Evolutionary conservation across 2,329 filamentous ascomycete genomes (phyloP).

Genomic region (Monosporascus sp.): DNA sequence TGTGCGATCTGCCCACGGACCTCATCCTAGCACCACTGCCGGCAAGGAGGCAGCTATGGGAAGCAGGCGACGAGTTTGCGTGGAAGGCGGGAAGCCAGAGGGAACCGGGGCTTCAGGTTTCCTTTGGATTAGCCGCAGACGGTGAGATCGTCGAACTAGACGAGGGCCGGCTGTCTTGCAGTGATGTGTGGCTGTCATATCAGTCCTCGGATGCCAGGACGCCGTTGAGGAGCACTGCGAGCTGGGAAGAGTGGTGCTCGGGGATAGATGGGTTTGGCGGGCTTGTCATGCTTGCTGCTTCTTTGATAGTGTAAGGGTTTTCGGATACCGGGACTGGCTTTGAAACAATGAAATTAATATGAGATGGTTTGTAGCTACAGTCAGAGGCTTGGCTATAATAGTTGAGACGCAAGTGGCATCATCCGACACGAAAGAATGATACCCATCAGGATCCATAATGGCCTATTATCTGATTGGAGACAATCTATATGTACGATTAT

Average conservation of each 20-base stretch:
- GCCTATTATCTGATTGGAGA: no score
- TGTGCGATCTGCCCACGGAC: constrained; percentile 29
- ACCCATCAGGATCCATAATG: no score
- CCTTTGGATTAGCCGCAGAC: constrained; percentile 25
- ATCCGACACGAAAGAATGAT: no score
- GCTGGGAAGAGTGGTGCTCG: constrained; percentile 40
- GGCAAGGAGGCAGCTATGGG: constrained; percentile 37
- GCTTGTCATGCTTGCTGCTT: constrained; percentile 41
- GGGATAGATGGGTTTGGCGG: constrained; percentile 40
- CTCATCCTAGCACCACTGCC: constrained; percentile 38
- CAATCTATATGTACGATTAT: no score
- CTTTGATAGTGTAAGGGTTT: constrained; percentile 8
- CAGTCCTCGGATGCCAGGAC: constrained; percentile 7
- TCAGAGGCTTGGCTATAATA: no score
- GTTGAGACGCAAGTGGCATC: no score
- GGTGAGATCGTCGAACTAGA: constrained; percentile 29
- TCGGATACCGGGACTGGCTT: no score
- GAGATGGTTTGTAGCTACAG: no score
- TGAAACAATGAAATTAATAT: no score
- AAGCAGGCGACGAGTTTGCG: constrained; percentile 28
- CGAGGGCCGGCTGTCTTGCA: constrained; percentile 17
- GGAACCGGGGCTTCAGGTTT: constrained; percentile 13
- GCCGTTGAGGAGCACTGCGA: constrained; percentile 14
- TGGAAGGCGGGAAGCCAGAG: constrained; percentile 30
- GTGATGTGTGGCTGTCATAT: constrained; percentile 13